phyloP scores from a whole-genome alignment of 1,284 basidiomycete genomes.

The Cutaneotrichosporon spelunceum region DNA sequence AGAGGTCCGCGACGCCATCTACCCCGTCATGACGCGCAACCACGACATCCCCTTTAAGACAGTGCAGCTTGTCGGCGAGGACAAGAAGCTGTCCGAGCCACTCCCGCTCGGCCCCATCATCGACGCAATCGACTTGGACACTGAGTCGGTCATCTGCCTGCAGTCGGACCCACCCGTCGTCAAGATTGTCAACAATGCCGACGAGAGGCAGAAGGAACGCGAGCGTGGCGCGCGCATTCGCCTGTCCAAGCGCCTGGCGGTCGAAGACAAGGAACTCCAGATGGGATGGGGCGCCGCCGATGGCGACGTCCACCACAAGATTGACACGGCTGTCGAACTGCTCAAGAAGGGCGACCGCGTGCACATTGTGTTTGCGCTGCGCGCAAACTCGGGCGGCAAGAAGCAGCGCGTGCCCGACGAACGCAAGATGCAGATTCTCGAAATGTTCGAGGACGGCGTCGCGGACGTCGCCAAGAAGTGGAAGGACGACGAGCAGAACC shows the following conservation, averaged over 20 bases:
- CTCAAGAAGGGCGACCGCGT: constrained; percentile 46
- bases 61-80: constrained; percentile 38
- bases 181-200: constrained; percentile 33
- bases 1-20: background rate
- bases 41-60: constrained; percentile 35
- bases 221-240: constrained; percentile 29
- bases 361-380: constrained; percentile 42
- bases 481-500: constrained; percentile 72
- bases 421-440: constrained; percentile 55
- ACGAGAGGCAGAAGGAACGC: constrained; percentile 29
- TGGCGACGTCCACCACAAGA: constrained; percentile 45
- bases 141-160: constrained; percentile 35
- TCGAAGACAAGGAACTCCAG: constrained; percentile 48
- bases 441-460: constrained; percentile 64
- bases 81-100: constrained; percentile 15
- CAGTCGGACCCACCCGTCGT: constrained; percentile 38
- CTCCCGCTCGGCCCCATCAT: constrained; percentile 26
- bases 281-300: constrained; percentile 43
- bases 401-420: constrained; percentile 9
- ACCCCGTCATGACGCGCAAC: constrained; percentile 10
- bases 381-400: constrained; percentile 20
- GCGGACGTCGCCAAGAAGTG: constrained; percentile 75
- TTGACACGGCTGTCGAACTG: constrained; percentile 28
- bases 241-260: constrained; percentile 29
- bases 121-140: constrained; percentile 17